Evolutionary conservation across 257 asterid genomes (phyloP).

Genomic region (Solanum corneliomulleri): DNA sequence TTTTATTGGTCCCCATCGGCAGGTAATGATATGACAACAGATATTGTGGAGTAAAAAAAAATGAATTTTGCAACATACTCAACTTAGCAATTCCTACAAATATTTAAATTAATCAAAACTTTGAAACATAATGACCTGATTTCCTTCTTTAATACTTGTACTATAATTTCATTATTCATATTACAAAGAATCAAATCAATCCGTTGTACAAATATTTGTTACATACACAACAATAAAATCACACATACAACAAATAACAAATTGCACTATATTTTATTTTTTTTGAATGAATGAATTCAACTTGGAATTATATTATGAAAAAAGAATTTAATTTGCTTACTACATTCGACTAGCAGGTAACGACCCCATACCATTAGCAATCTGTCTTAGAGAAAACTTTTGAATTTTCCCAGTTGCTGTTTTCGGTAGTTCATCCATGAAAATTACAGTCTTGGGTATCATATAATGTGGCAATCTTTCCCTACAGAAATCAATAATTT

Average conservation of each 20-base stretch:
- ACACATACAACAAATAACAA: background rate
- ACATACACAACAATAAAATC: background rate
- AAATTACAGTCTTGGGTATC: slow-evolving; percentile 68
- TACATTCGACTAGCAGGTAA: slow-evolving; percentile 29
- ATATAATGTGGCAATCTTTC: slow-evolving; percentile 52
- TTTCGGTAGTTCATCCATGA: slow-evolving; percentile 59
- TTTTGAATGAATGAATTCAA: background rate
- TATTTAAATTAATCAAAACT: background rate
- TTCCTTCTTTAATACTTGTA: background rate
- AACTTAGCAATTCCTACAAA: background rate
- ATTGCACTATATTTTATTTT: background rate
- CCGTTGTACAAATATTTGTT: background rate
- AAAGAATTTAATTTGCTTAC: background rate
- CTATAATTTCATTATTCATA: background rate
- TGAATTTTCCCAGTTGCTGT: slow-evolving; percentile 63
- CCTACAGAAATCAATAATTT: slow-evolving; percentile 43
- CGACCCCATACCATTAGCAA: slow-evolving; percentile 30
- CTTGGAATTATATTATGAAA: background rate
- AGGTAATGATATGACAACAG: background rate
- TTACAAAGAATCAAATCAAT: background rate
- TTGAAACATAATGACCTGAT: background rate
- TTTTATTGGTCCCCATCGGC: background rate
- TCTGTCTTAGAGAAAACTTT: slow-evolving; percentile 39
- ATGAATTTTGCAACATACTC: background rate
- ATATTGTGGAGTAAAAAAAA: background rate